phyloP scores from a whole-genome alignment of 2,329 filamentous ascomycete species.

The Colletotrichum agaves region DNA sequence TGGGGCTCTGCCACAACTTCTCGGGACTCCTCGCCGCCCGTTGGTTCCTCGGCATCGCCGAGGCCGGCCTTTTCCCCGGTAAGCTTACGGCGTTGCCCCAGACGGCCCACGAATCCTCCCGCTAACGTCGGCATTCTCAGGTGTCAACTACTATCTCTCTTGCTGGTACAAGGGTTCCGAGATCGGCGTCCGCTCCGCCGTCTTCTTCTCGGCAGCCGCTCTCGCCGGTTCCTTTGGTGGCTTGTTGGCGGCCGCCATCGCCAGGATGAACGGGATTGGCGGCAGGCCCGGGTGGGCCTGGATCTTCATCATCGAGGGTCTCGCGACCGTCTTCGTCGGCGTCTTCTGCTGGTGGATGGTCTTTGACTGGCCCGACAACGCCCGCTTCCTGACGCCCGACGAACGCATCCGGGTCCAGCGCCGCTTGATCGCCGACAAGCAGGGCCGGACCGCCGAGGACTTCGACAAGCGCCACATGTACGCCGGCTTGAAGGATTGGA shows the following conservation, averaged over 20 bases:
- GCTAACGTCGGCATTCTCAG: not conserved
- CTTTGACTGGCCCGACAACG: slow-evolving; percentile 81
- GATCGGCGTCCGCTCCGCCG: slow-evolving; percentile 76
- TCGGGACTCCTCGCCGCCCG: slow-evolving; percentile 58
- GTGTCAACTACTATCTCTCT: slow-evolving; percentile 75
- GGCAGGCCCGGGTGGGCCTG: slow-evolving; percentile 65
- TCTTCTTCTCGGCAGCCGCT: slow-evolving; percentile 84
- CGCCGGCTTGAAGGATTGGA: slow-evolving; percentile 79
- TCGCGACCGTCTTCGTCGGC: slow-evolving; percentile 74
- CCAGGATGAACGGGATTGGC: slow-evolving; percentile 70
- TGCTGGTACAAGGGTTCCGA: slow-evolving; percentile 84
- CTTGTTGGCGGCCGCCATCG: slow-evolving; percentile 75
- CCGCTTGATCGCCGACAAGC: slow-evolving; percentile 74
- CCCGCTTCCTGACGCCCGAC: slow-evolving; percentile 72
- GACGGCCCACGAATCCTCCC: not conserved
- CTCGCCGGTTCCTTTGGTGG: slow-evolving; percentile 80
- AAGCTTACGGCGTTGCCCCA: slow-evolving; percentile 48
- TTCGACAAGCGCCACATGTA: slow-evolving; percentile 78
- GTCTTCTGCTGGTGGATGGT: slow-evolving; percentile 76
- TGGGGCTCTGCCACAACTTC: slow-evolving; percentile 59
- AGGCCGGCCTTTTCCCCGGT: slow-evolving; percentile 74
- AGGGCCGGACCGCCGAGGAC: slow-evolving; percentile 75
- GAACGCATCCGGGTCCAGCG: slow-evolving; percentile 76
- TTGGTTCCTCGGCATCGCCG: slow-evolving; percentile 72
- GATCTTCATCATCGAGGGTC: slow-evolving; percentile 75